A percentile compares a stretch with the other conserved stretches of the same genome.
Conservation (phyloP, 495 filamentous ascomycete genomes). For the Aspergillus incahuasiensis region DNA sequence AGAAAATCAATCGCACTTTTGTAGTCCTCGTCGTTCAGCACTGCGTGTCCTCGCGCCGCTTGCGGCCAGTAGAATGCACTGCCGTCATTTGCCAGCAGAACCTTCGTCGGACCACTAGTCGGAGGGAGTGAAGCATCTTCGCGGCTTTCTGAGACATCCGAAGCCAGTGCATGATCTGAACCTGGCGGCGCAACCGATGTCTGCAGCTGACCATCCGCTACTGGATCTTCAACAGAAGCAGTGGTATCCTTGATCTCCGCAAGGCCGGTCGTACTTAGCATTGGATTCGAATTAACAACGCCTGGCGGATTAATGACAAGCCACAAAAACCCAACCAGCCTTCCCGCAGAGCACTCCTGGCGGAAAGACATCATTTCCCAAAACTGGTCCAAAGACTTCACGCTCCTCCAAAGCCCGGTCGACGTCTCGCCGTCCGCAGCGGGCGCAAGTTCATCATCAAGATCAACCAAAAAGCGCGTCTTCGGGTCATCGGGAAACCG, state of each 20-base stretch:
- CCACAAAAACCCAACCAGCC: constrained; percentile 93
- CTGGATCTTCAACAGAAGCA: background rate
- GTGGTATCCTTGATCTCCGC: background rate
- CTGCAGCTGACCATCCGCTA: background rate
- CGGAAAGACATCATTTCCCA: constrained; percentile 99
- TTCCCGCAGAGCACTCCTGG: constrained; percentile 89
- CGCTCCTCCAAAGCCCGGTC: constrained; percentile 70
- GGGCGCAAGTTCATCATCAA: constrained; percentile 72
- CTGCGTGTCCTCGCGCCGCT: constrained; percentile 60
- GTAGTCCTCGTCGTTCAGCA: constrained; percentile 70
- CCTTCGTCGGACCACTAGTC: background rate
- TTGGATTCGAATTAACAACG: constrained; percentile 34
- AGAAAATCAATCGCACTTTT: constrained; percentile 71
- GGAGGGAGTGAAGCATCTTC: background rate
- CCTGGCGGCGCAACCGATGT: constrained; percentile 4
- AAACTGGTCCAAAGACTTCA: constrained; percentile 80
- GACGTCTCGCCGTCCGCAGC: constrained; percentile 26
- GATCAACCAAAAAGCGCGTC: constrained; percentile 79
- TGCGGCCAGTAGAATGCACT: constrained; percentile 66
- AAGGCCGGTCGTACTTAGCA: constrained; percentile 25
- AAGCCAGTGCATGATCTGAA: background rate
- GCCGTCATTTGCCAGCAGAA: constrained; percentile 14
- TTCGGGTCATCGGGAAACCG: constrained; percentile 96
- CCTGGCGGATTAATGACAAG: constrained; percentile 63
- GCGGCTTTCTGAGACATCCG: background rate